Percentiles rank a stretch among this genome's conserved stretches.
Conservation (phyloP, 495 filamentous ascomycete species). For the Melanomma pulvis-pyrius region DNA sequence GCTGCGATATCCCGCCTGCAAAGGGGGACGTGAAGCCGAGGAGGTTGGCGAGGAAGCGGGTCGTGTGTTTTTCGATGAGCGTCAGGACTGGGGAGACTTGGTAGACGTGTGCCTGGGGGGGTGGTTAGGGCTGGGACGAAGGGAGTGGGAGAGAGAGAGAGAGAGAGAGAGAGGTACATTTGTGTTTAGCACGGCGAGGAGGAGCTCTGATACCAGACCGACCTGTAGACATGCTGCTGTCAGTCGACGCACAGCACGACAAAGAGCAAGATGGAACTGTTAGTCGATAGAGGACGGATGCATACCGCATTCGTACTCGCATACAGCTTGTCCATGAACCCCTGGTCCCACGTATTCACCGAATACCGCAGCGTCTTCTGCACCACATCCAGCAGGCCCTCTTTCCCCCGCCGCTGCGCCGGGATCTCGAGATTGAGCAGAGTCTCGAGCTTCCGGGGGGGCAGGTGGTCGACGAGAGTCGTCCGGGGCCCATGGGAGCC, state of each 20-base stretch:
- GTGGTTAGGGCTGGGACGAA: neutral
- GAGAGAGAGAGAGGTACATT: conserved; percentile 58
- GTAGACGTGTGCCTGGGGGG: conserved; percentile 66
- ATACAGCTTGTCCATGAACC: conserved; percentile 92
- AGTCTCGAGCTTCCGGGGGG: conserved; percentile 67
- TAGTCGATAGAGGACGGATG: neutral
- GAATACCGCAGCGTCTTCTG: conserved; percentile 73
- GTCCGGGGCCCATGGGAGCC: conserved; percentile 53
- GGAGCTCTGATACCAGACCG: conserved; percentile 78
- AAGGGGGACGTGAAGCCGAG: conserved; percentile 75
- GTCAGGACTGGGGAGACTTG: conserved; percentile 88
- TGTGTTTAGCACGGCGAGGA: conserved; percentile 83
- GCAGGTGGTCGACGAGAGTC: conserved; percentile 68
- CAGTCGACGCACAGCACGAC: neutral
- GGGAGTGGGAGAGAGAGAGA: neutral
- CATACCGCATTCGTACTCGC: conserved; percentile 77
- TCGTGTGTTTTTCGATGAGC: conserved; percentile 79
- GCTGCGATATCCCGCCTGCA: conserved; percentile 84
- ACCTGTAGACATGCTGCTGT: conserved; percentile 52
- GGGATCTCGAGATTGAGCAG: conserved; percentile 70
- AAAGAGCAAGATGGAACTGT: neutral
- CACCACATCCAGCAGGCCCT: conserved; percentile 68
- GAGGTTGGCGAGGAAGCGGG: conserved; percentile 66
- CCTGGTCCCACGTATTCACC: conserved; percentile 96
- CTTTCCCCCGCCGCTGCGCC: conserved; percentile 64